Percentiles rank a stretch among this genome's conserved stretches.
These are phyloP conservation scores for Cryptococcus sp. DNA, from an alignment of 1,284 basidiomycete genomes.

Conservation along the genomic window DNA sequence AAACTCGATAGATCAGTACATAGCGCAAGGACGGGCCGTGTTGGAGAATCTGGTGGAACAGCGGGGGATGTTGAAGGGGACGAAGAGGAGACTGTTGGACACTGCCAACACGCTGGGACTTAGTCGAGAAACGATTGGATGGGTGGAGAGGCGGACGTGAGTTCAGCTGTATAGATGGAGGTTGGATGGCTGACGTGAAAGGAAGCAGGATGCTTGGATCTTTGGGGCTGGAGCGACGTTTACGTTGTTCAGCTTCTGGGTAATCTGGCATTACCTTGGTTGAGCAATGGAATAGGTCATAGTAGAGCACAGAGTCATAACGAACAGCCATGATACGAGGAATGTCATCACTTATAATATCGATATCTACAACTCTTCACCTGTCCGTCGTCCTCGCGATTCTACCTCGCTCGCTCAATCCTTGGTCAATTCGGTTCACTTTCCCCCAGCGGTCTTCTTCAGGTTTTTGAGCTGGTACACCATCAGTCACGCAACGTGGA, in stretches of 20 bases:
- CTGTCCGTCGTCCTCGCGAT: no score
- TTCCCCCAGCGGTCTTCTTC: not conserved
- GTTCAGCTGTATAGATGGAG: conserved; percentile 15
- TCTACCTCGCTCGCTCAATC: not conserved
- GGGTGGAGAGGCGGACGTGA: conserved; percentile 87
- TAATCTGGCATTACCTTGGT: conserved; percentile 84
- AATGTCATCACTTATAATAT: no score
- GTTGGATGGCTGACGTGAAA: conserved; percentile 38
- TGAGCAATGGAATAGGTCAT: conserved; percentile 36
- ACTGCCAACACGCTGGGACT: conserved; percentile 88
- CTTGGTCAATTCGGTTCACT: no score
- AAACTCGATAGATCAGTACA: conserved; percentile 73
- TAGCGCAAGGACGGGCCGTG: conserved; percentile 82
- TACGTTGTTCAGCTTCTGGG: conserved; percentile 83
- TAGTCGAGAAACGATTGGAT: conserved; percentile 85
- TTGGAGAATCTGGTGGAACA: conserved; percentile 86
- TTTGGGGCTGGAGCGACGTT: conserved; percentile 75
- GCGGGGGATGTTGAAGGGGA: conserved; percentile 84
- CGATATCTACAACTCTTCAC: no score
- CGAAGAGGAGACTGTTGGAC: conserved; percentile 71
- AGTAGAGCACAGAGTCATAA: not conserved
- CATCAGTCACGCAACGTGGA: not conserved
- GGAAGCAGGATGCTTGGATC: conserved; percentile 88
- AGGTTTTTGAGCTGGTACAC: not conserved
- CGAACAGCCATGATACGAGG: no score